Evolutionary conservation across 2,329 filamentous ascomycete genomes (phyloP), one percentile per base, ranked within the genome.

Genomic region (Botryosphaeria dothidea): DNA sequence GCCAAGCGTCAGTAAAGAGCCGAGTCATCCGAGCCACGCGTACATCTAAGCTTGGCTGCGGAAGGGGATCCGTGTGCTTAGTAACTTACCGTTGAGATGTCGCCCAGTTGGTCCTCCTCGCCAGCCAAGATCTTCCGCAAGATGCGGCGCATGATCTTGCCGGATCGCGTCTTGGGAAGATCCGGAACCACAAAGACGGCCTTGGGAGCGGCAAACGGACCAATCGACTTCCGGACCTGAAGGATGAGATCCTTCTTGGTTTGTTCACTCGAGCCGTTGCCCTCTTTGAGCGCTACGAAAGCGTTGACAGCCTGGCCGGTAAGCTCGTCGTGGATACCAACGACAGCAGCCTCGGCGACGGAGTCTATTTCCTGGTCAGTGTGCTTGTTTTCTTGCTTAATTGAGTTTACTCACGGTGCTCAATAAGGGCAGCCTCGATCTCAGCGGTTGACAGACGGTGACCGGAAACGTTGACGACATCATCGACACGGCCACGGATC

Each of bases 111-210:
- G 78, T 99, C 95, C 81, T 97, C 94, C 83, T 99, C 95, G 38
- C 94, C 94, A 17, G 93, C 93, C 71, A 99, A 81, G 74, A 99
- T 96, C 92, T 99, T 99, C 73, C 95, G 87, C 83, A 99, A 81
- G 75, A 99, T 96, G 69, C 95, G 89, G 68, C 95, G 88, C 95
- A 99, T 99, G 75, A 99, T 99, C 90, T 99, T 99, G 70, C 95
- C 95, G 71, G 92, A 96, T 71, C 95, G 87, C 41, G 95, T 99
- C 88, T 99, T 98, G 73, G 95, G 95, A 69, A 99, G 86, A 77
- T 99, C 95, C 3, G 93, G 90, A 49, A 99, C 91, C 63, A 96
- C 87, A 77, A 89, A 95, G 68, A 99, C 90, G 21, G 90, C 91
- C 85, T 98, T 99, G 69, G 95, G 95, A 34, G 95, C 93, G 3